Conservation (phyloP, 2,329 filamentous ascomycete genomes). For the Xylariaceae sp. region DNA sequence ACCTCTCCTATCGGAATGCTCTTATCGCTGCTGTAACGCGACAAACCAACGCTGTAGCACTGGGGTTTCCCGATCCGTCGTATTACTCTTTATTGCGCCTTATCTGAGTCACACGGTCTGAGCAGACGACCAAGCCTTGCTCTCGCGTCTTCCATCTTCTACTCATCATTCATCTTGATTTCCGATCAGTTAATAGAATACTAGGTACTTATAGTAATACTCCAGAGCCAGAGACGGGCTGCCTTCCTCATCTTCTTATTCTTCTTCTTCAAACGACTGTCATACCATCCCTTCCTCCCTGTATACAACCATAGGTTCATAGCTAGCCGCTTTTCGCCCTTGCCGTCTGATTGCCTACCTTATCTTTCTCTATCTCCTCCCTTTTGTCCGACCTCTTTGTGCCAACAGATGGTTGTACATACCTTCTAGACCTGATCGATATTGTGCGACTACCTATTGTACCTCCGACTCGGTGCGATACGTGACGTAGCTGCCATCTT, state of each 20-base stretch:
- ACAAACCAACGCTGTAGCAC: background rate
- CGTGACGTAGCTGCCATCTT: constrained; percentile 11
- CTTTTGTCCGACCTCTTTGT: too few species aligned
- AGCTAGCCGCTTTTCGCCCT: too few species aligned
- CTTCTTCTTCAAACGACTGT: too few species aligned
- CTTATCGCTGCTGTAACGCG: constrained; percentile 1
- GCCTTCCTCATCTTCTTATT: background rate
- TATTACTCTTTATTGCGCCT: constrained; percentile 14
- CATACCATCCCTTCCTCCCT: too few species aligned
- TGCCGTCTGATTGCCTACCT: too few species aligned
- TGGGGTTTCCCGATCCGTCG: constrained; percentile 13
- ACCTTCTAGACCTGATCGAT: too few species aligned
- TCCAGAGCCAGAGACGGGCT: constrained; percentile 1
- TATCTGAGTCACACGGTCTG: constrained; percentile 29
- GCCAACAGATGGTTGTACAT: too few species aligned
- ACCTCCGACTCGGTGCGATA: background rate
- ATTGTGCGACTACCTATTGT: constrained; percentile 2
- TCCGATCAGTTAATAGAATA: background rate
- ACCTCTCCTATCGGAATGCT: background rate
- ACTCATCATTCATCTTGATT: constrained; percentile 16
- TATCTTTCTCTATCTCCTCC: too few species aligned
- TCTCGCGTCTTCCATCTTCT: too few species aligned
- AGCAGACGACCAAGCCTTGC: constrained; percentile 7
- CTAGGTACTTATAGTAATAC: too few species aligned
- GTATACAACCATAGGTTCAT: too few species aligned